Base-by-base conservation (phyloP, 2,329 filamentous ascomycete species). In the Elsinoe ampelina region DNA sequence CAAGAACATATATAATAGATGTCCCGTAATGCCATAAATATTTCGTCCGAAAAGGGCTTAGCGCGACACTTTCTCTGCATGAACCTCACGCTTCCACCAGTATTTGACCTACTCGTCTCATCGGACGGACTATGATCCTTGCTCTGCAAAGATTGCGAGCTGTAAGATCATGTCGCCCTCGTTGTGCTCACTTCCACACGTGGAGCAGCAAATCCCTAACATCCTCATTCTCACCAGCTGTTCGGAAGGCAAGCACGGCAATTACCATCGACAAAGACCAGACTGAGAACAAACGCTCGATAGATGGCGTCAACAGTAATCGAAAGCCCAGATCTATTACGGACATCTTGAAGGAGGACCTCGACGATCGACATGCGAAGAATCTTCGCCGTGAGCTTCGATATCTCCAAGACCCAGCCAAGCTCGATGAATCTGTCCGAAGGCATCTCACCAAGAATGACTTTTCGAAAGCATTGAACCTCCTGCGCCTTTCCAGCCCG, bases 401-500 rank as follows among this genome's bases (percentile, higher is more conserved):
- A 47, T 82, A 80, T 70, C 68, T 89, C 58, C 71, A 77, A 15
- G 90, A 96, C 67, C 87, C 87, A 1, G 76, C 85, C 60, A 83
- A 85, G 63, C 79, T 97, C 58, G 84, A 83, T 38, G 73, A 85
- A 36, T 82, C 85, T 55, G 83, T 95, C 41, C 75, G 75, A 55
- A 74, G 75, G 51, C 74, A 82, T 15, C 73, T 97, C 48, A 68
- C 68, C 4, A 77, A 79, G 58, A 79, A 79, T 41, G 75, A 83
- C 32, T 79, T 79, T 36, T 80, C 83, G 2, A 83, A 89, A 65
- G 89, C 90, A 22, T 70, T 85, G 41, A 73, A 81, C 17, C 69
- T 95, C 58, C 80, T 86, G 36, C 82, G 86, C 58, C 75, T 79
- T 63, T 85, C 86, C n/a, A 89, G 84, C 68, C 82, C 79, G 62